Base-by-base conservation (phyloP, 1,284 basidiomycete genomes). In the Rhizoctonia solani region DNA sequence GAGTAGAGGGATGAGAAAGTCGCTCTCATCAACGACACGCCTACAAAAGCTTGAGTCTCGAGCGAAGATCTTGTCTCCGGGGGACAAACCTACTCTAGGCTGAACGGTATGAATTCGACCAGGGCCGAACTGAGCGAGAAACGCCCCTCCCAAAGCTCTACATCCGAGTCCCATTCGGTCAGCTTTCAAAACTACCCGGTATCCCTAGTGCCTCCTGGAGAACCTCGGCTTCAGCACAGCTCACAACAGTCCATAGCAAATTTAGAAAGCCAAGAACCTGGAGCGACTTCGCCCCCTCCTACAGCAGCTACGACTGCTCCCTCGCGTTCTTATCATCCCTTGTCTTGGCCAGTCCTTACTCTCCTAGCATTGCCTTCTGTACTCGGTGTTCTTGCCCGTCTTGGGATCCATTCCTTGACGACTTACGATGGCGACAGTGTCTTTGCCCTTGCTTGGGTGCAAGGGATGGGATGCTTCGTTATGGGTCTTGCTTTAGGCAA, bases 401-500 rank as follows among this genome's bases (percentile, higher is more conserved):
- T 95, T 1, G 93, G 93, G 0, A 75, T 95, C 8, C 76, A 83
- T 39, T 88, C 89, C 0, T 78, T 95, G 37, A 82, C 82, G 13
- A 85, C 82, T 1, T 96, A 92, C 72, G 80, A 87, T 54, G 93
- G 92, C 1, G 76, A 83, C 54, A 84, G 87, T 71, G 87, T 98
- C 8, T 96, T 93, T 72, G 83, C 92, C 0, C 79, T 98, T 32
- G 86, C 92, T 0, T 98, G 95, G 82, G 84, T 87, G 0, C 96
- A 99, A 76, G 89, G 87, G 0, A 79, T 90, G 0, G 97, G 97
- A 1, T 98, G 96, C 76, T 81, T 95, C 49, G 80, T 97, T 54
- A 98, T 99, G 94, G 95, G 95, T 0, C 78, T 92, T 68, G 83
- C 83, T 2, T 74, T 92, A 14, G 84, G 81, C 3, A 75, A 88